A percentile compares a stretch with the other conserved stretches of the same genome.
These are phyloP conservation scores for Verticillium tricorpus DNA, from an alignment of 2,329 filamentous ascomycete species.

Conservation along the genomic window DNA sequence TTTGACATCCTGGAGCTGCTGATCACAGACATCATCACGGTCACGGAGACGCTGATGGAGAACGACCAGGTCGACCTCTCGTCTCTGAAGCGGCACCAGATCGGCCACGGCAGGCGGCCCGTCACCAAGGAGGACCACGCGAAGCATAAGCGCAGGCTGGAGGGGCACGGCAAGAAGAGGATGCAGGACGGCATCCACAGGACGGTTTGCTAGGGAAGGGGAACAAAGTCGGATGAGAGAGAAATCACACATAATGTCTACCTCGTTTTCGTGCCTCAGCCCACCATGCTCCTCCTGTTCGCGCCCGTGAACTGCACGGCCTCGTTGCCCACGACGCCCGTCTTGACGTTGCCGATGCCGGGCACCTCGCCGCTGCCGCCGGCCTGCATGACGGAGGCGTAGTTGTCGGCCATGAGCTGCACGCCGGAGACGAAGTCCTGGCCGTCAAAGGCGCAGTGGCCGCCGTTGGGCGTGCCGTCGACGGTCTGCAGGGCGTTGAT, in stretches of 20 bases:
- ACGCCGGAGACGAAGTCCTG: conserved; percentile 50
- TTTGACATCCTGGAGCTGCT: conserved; percentile 62
- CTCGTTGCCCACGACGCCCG: conserved; percentile 44
- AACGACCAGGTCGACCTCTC: conserved; percentile 14
- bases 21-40: conserved; percentile 53
- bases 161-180: neutral
- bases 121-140: conserved; percentile 8
- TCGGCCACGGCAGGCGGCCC: conserved; percentile 6
- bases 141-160: conserved; percentile 1
- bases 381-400: conserved; percentile 43
- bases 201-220: conserved; percentile 19
- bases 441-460: conserved; percentile 55
- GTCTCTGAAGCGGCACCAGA: conserved; percentile 9
- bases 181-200: conserved; percentile 23
- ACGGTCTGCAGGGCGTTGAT: conserved; percentile 51
- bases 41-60: conserved; percentile 57
- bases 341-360: conserved; percentile 45
- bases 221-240: neutral
- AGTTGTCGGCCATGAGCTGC: conserved; percentile 51
- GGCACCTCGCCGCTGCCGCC: conserved; percentile 44
- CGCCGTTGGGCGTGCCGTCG: conserved; percentile 49
- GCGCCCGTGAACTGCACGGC: conserved; percentile 31
- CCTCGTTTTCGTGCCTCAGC: conserved; percentile 1
- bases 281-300: conserved; percentile 8
- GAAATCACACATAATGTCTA: neutral